These are phyloP conservation scores for Hypoxylon cercidicola DNA, from an alignment of 495 filamentous ascomycete genomes.

Conservation along the genomic window DNA sequence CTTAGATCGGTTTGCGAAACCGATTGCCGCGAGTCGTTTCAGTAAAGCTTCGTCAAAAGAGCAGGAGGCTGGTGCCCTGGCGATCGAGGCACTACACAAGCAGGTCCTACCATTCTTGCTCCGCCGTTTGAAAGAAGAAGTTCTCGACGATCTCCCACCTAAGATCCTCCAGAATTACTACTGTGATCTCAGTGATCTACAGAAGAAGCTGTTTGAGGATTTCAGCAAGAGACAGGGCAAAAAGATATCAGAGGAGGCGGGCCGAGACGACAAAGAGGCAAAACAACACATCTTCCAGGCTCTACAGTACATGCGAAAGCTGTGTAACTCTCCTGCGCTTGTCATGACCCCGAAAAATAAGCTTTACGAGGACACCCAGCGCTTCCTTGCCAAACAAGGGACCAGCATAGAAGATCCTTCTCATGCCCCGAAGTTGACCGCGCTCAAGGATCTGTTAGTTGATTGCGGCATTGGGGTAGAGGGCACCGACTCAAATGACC, in stretches of 20 bases:
- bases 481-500: slow-evolving; percentile 71
- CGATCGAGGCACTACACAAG: slow-evolving; percentile 96
- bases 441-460: slow-evolving; percentile 86
- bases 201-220: slow-evolving; percentile 94
- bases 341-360: slow-evolving; percentile 95
- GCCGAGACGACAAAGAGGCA: slow-evolving; percentile 82
- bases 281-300: slow-evolving; percentile 99
- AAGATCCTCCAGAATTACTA: slow-evolving; percentile 99
- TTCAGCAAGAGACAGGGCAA: slow-evolving; percentile 93
- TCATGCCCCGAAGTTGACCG: slow-evolving; percentile 92
- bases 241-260: slow-evolving; percentile 79
- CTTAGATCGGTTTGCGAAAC: slow-evolving; percentile 95
- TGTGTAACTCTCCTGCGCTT: slow-evolving; percentile 95
- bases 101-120: slow-evolving; percentile 97
- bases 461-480: slow-evolving; percentile 94
- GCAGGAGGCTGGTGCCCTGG: slow-evolving; percentile 94
- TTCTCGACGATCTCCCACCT: slow-evolving; percentile 92
- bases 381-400: slow-evolving; percentile 72
- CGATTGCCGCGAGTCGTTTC: slow-evolving; percentile 92
- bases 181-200: slow-evolving; percentile 95
- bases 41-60: slow-evolving; percentile 98
- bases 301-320: slow-evolving; percentile 97
- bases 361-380: slow-evolving; percentile 85
- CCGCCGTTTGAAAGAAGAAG: slow-evolving; percentile 96
- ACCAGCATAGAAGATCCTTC: slow-evolving; percentile 82